phyloP scores from a whole-genome alignment of 2,329 filamentous ascomycete species.

The Periconia sp. region DNA sequence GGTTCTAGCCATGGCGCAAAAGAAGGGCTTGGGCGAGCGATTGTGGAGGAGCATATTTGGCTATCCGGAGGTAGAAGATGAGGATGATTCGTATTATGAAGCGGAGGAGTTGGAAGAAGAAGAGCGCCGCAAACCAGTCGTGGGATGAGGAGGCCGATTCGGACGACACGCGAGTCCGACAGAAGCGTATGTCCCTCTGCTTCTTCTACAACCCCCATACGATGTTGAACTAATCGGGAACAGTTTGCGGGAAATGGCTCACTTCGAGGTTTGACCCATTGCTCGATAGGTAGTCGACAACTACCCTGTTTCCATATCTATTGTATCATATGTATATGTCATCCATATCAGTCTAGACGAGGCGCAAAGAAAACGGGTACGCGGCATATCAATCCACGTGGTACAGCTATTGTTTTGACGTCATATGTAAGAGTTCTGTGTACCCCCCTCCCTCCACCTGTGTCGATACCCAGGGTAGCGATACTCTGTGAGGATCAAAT shows the following conservation, averaged over 20 bases:
- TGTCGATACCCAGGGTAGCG: too few species aligned
- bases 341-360: slow-evolving; percentile 24
- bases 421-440: slow-evolving; percentile 2
- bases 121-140: slow-evolving; percentile 1
- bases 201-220: neutral
- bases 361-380: slow-evolving; percentile 8
- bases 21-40: slow-evolving; percentile 67
- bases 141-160: slow-evolving; percentile 9
- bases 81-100: slow-evolving; percentile 36
- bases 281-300: neutral
- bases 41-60: slow-evolving; percentile 36
- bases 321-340: slow-evolving; percentile 35
- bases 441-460: too few species aligned
- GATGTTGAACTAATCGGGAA: neutral
- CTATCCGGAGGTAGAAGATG: slow-evolving; percentile 32
- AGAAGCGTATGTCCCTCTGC: slow-evolving; percentile 11
- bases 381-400: neutral
- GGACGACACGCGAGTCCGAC: neutral
- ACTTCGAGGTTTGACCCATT: neutral
- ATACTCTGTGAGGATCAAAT: too few species aligned
- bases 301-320: slow-evolving; percentile 16
- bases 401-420: slow-evolving; percentile 1
- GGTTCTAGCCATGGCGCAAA: slow-evolving; percentile 86
- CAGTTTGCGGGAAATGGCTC: neutral
- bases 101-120: slow-evolving; percentile 25